Evolutionary conservation across 169 alveolate genomes (phyloP), one percentile per base, ranked within the genome.

Genomic region (Theileria parva): DNA sequence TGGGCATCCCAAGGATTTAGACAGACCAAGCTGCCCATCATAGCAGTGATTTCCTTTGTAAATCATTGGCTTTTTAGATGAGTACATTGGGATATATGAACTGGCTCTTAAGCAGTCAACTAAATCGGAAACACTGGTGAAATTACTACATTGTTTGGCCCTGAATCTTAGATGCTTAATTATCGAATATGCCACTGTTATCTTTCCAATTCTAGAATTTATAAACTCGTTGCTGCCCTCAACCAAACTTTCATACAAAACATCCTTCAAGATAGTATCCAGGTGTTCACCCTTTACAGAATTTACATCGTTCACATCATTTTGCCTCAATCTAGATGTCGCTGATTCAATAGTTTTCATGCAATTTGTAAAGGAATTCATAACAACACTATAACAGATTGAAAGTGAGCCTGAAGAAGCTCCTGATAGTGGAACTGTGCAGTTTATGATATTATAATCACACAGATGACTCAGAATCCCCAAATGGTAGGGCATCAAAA

Each of bases 341-440:
- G 27, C 21, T 61, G 74, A 77, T 53, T 89, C 92, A 8, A 77
- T 55, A 34, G 86, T 44, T 25, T 61, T 64, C 76, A 83, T 79
- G 19, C 86, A 77, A 13, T 86, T 72, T 13, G 50, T 53, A n/a
- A 89, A 28, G 37, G 68, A 72, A 55, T 60, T 61, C 19, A 84
- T 74, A 23, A 80, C 61, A 12, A 86, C 68, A 32, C 87, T 73
- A 11, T 86, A 74, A 15, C 86, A 79, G 21, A 86, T 86, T 61
- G 86, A 77, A 1, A 89, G 59, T 25, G 93, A 53, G 12, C 94
- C 94, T 21, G 94, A 88, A 0, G 94, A 89, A 0, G 91, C 86
- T 27, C 94, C 94, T 15, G 92, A 66, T 70, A 89, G 30, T 34
- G 88, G 91, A 4, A 92, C 86, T 21, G 91, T 79, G 27, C 78